Conservation (phyloP, 2,329 filamentous ascomycete genomes). For the Bipolaris zeicola region DNA sequence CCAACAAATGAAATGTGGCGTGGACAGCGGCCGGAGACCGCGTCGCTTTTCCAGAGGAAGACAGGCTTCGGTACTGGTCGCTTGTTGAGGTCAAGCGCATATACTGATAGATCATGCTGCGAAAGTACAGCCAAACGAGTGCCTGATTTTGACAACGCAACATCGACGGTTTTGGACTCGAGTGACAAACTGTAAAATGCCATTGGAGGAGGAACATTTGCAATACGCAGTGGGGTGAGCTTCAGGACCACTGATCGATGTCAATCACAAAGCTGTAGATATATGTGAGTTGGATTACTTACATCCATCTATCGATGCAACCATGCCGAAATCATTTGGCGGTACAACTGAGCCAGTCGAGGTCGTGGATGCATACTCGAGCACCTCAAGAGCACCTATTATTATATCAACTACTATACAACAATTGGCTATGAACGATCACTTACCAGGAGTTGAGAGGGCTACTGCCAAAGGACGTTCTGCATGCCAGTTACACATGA, state of each 20-base stretch:
- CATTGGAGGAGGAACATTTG: conserved; percentile 94
- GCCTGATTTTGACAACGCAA: conserved; percentile 64
- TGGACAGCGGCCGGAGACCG: conserved; percentile 25
- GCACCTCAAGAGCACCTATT: conserved; percentile 58
- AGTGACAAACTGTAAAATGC: conserved; percentile 74
- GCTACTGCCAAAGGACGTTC: conserved; percentile 78
- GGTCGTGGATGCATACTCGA: conserved; percentile 70
- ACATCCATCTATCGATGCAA: conserved; percentile 84
- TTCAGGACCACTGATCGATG: conserved; percentile 64
- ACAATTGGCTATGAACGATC: neutral
- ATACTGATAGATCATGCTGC: conserved; percentile 68
- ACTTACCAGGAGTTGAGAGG: conserved; percentile 50
- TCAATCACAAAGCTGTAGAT: conserved; percentile 22
- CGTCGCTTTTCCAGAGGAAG: conserved; percentile 50
- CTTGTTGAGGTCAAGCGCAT: conserved; percentile 69
- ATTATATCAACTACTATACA: neutral
- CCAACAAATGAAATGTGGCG: conserved; percentile 57
- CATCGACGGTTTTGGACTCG: conserved; percentile 70
- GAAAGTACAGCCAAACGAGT: conserved; percentile 72
- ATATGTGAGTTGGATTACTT: conserved; percentile 32
- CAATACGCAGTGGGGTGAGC: conserved; percentile 80
- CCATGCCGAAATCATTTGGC: conserved; percentile 77
- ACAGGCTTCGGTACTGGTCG: conserved; percentile 54
- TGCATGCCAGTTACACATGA: conserved; percentile 71
- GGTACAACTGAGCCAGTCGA: conserved; percentile 70